These are phyloP conservation scores for Sordaria brevicollis DNA, from an alignment of 495 filamentous ascomycete genomes.

Conservation along the genomic window DNA sequence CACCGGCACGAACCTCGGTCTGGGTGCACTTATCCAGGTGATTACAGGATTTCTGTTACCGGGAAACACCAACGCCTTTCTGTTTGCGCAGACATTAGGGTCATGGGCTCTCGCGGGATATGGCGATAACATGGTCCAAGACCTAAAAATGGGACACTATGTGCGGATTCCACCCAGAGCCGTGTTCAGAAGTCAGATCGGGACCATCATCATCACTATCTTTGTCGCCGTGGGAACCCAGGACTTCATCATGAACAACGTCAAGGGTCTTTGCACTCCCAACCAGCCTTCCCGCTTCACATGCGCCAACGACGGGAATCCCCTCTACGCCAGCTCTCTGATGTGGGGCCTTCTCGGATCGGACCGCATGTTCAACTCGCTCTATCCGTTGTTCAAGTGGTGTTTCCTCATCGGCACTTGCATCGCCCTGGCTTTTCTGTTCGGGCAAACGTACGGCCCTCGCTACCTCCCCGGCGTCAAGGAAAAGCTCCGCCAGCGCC, in stretches of 20 bases:
- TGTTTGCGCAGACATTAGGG: constrained; percentile 24
- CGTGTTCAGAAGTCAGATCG: constrained; percentile 22
- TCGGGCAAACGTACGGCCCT: constrained; percentile 19
- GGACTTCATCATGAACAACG: constrained; percentile 21
- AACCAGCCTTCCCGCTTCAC: constrained; percentile 21
- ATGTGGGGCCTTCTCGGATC: constrained; percentile 29
- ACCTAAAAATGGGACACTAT: constrained; percentile 29
- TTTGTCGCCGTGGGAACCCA: constrained; percentile 23
- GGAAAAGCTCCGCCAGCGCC: constrained; percentile 16
- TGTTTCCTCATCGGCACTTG: constrained; percentile 28
- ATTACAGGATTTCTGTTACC: constrained; percentile 24
- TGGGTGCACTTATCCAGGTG: constrained; percentile 23
- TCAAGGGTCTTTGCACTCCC: constrained; percentile 18
- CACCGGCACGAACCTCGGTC: constrained; percentile 24
- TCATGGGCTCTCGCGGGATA: constrained; percentile 24
- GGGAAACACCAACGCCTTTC: constrained; percentile 24
- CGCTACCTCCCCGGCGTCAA: constrained; percentile 19
- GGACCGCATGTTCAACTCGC: constrained; percentile 25
- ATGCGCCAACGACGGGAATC: constrained; percentile 22
- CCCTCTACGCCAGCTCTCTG: constrained; percentile 21
- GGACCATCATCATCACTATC: constrained; percentile 23
- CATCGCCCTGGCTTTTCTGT: constrained; percentile 21
- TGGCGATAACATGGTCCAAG: constrained; percentile 27
- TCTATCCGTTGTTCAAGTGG: constrained; percentile 30
- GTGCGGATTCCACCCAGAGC: constrained; percentile 22